phyloP scores from a whole-genome alignment of 176 grass and related monocot genomes.

The Eragrostis curvula region DNA sequence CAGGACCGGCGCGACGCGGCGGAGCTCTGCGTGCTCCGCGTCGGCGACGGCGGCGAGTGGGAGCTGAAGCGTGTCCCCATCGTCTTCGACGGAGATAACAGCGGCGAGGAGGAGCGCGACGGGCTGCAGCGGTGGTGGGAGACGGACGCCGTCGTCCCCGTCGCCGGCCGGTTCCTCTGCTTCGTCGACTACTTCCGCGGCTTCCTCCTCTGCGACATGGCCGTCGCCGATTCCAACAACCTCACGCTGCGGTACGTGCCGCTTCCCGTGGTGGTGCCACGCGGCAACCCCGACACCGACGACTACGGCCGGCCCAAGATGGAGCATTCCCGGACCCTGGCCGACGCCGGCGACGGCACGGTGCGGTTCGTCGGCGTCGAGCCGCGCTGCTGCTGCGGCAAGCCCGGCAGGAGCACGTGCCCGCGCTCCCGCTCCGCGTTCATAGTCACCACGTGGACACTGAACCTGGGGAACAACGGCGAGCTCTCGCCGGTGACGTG shows the following conservation, averaged over 20 bases:
- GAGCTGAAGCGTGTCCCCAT: background rate
- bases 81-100: background rate
- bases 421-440: background rate
- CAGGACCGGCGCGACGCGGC: background rate
- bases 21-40: background rate
- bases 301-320: background rate
- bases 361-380: background rate
- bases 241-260: background rate
- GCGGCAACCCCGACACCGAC: too few relatives aligned
- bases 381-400: background rate
- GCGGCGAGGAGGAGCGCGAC: background rate
- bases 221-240: background rate
- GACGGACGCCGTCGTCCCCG: background rate
- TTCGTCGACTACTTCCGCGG: background rate
- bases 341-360: background rate
- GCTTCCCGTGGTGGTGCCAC: background rate
- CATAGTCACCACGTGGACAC: background rate
- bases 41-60: background rate
- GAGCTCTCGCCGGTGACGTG: background rate
- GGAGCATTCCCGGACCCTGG: background rate
- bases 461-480: background rate
- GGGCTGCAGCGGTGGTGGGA: background rate
- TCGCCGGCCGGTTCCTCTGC: background rate
- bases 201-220: background rate
- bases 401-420: background rate